Evolutionary conservation across 2,329 filamentous ascomycete genomes (phyloP).

Genomic region (Raffaelea deltoideospora): DNA sequence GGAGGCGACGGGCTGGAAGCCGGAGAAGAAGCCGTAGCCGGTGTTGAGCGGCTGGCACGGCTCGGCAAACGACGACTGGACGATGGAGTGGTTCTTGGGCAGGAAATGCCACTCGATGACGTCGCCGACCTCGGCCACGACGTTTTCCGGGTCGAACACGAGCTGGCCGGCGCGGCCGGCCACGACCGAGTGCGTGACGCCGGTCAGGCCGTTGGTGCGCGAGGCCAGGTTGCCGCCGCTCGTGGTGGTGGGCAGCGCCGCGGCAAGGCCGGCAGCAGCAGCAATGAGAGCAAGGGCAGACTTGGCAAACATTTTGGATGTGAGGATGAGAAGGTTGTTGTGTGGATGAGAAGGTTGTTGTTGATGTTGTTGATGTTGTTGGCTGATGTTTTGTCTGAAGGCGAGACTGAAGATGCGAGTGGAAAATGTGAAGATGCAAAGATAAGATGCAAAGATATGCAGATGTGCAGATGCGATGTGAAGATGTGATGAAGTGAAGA

Average conservation of each 20-base stretch:
- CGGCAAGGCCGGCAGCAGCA: constrained; percentile 13
- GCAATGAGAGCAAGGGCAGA: constrained; percentile 10
- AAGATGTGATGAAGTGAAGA: constrained; percentile 1
- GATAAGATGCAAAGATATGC: too few relatives aligned
- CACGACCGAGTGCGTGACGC: constrained; percentile 29
- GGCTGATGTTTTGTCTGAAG: too few relatives aligned
- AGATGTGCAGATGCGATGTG: too few relatives aligned
- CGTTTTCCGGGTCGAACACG: constrained; percentile 32
- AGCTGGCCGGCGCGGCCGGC: constrained; percentile 26
- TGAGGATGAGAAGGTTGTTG: not conserved
- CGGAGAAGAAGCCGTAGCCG: constrained; percentile 25
- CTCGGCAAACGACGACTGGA: constrained; percentile 23
- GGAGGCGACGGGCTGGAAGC: constrained; percentile 21
- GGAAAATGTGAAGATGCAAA: too few relatives aligned
- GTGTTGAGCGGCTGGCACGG: constrained; percentile 25
- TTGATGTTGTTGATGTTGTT: not conserved
- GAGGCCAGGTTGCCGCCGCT: constrained; percentile 12
- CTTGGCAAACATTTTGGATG: constrained; percentile 6
- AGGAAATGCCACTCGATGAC: constrained; percentile 40
- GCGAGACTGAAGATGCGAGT: too few relatives aligned
- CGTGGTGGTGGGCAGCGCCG: constrained; percentile 18
- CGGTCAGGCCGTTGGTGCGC: constrained; percentile 19
- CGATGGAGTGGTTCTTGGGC: constrained; percentile 25
- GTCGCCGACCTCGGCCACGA: constrained; percentile 32
- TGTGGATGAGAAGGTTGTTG: not conserved